Evolutionary conservation across 108 stramenopile genomes (phyloP).

Genomic region (Aurantiochytrium sp.): DNA sequence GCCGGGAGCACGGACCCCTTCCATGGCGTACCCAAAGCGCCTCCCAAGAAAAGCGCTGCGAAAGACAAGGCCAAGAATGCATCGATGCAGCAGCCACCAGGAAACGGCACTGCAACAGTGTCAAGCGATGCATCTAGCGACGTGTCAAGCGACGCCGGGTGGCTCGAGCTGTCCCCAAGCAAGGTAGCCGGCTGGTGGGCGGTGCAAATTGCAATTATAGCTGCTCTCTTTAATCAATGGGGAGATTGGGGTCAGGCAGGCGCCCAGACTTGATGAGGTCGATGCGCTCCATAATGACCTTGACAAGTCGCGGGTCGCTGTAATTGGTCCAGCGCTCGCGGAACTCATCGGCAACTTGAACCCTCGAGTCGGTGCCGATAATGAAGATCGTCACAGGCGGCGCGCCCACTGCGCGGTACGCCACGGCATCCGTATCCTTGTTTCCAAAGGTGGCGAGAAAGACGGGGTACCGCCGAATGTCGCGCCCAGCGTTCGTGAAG

Average conservation of each 20-base stretch:
- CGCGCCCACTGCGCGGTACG: background rate
- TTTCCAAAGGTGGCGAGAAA: slow-evolving; percentile 8
- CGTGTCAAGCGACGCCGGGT: background rate
- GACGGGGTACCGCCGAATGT: background rate
- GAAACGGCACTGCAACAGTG: too few relatives aligned
- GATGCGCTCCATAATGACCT: background rate
- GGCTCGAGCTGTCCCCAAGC: background rate
- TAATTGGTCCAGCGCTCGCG: background rate
- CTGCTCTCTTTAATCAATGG: background rate
- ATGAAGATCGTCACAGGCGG: background rate
- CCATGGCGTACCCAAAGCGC: background rate
- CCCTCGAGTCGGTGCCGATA: background rate
- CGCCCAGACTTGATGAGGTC: background rate
- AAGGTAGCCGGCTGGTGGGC: background rate
- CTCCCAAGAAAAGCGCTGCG: too few relatives aligned
- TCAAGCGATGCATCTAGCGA: too few relatives aligned
- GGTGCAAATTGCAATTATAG: background rate
- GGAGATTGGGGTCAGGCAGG: background rate
- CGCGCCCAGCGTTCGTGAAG: background rate
- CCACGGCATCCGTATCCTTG: background rate
- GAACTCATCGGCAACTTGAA: background rate
- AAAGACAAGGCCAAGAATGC: too few relatives aligned
- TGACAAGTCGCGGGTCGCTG: background rate
- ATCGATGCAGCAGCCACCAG: too few relatives aligned
- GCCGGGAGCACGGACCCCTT: background rate